Conservation (phyloP, 139 green algal species). For the Micractinium conductrix region DNA sequence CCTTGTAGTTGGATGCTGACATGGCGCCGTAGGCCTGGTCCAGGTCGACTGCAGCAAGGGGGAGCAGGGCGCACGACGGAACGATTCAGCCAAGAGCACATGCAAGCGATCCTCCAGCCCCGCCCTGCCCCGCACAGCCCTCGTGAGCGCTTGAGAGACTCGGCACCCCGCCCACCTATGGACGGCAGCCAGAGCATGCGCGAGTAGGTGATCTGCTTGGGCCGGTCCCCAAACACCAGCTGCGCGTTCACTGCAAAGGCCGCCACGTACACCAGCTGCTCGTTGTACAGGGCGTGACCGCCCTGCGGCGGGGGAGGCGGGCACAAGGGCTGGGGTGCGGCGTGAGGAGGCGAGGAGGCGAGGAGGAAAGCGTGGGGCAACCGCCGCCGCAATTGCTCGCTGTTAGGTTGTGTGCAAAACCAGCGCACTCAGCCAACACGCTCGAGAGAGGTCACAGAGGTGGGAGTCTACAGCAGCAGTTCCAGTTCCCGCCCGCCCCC, state of each 20-base stretch:
- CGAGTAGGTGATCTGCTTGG: constrained; percentile 79
- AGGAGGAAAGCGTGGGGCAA: too few species aligned
- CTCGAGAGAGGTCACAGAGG: not conserved
- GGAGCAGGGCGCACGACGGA: not conserved
- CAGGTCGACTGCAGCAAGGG: constrained; percentile 22
- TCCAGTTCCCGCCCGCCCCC: not conserved
- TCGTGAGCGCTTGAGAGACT: too few species aligned
- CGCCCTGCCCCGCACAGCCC: too few species aligned
- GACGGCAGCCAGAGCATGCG: constrained; percentile 39
- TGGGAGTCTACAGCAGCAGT: not conserved
- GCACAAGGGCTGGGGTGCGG: too few species aligned
- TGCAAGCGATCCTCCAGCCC: not conserved
- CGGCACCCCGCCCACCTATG: constrained; percentile 8
- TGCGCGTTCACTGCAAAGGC: constrained; percentile 60
- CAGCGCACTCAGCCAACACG: too few species aligned
- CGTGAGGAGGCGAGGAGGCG: too few species aligned
- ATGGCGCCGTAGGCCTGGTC: constrained; percentile 37
- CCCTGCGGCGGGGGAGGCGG: not conserved
- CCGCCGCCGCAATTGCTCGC: too few species aligned
- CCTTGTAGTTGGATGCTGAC: constrained; percentile 46
- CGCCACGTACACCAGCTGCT: constrained; percentile 83
- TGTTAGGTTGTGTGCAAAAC: too few species aligned
- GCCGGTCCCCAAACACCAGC: constrained; percentile 80
- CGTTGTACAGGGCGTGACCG: constrained; percentile 56
- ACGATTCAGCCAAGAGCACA: not conserved